Percentiles rank a stretch among this genome's conserved stretches.
Conservation (phyloP, 2,329 filamentous ascomycete species). For the Chaetomium strumarium region DNA sequence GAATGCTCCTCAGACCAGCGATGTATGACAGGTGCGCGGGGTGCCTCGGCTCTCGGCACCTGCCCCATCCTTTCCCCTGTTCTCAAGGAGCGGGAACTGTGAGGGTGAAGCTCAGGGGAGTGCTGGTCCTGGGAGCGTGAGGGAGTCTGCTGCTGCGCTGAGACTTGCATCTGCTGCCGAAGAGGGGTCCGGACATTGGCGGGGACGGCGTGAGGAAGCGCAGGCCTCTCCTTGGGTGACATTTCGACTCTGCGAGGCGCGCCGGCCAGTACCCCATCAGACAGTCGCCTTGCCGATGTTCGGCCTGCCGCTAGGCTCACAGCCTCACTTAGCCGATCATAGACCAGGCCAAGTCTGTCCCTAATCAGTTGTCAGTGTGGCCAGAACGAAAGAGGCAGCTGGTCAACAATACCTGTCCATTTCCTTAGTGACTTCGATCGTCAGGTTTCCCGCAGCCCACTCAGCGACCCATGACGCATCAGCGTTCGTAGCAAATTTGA, state of each 20-base stretch:
- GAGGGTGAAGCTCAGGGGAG: background rate
- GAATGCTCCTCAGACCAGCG: slow-evolving; percentile 48
- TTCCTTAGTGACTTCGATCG: background rate
- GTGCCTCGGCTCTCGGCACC: background rate
- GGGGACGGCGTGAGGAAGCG: background rate
- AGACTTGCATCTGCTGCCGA: slow-evolving; percentile 11
- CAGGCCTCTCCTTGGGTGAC: background rate
- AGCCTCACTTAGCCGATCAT: background rate
- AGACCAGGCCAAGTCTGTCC: background rate
- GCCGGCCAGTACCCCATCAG: background rate
- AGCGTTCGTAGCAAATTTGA: slow-evolving; percentile 7
- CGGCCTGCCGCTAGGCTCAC: background rate
- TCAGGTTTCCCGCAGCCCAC: slow-evolving; percentile 7
- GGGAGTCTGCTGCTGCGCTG: background rate
- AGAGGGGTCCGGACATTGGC: slow-evolving; percentile 3
- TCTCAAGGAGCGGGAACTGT: slow-evolving; percentile 10
- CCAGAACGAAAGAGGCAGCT: background rate
- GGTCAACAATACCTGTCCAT: slow-evolving; percentile 1
- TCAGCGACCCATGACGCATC: slow-evolving; percentile 13
- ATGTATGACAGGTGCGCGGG: slow-evolving; percentile 13
- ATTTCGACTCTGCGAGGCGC: background rate
- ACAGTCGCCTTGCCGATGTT: background rate
- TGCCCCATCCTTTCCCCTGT: background rate
- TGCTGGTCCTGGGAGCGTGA: background rate
- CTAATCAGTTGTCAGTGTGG: background rate